Evolutionary conservation across 2,329 filamentous ascomycete genomes (phyloP), one percentile per base, ranked within the genome.

Genomic region (Leptographium lundbergii): DNA sequence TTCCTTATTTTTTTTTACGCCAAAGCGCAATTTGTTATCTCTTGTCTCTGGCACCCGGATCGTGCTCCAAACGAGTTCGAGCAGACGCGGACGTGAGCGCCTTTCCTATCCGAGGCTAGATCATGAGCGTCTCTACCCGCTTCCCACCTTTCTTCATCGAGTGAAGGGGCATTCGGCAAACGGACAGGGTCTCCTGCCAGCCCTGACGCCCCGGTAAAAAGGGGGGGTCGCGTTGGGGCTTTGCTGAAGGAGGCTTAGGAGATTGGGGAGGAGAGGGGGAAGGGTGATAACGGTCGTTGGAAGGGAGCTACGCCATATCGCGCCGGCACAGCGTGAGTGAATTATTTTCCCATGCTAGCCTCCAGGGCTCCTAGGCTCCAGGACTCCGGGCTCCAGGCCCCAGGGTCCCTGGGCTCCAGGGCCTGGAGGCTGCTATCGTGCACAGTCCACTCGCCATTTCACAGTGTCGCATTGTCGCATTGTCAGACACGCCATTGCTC

Each of bases 101-200:
- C 59, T 61, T 62, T 25, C 61, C 62, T 59, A 58, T 63, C 61
- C 61, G 52, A 60, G 61, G 59, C 57, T 63, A 63, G 61, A 60
- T 24, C 19, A 52, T 39, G 29, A 57, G 53, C 61, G 59, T 62
- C 57, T 60, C 62, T 63, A 59, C 60, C 62, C 62, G 61, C 59
- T 59, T 61, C 50, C 48, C 57, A 59, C 63, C 61, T 61, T 63
- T 61, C 63, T 64, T 55, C 60, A 61, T 64, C 57, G 61, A 63
- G 63, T 57, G 61, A 64, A 64, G 56, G 61, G 22, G 55, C 52
- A 27, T 58, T 60, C 57, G 57, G 59, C 59, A 59, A 42, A 56
- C n/a, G 54, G 55, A 29, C 53, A 57, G 55, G 29, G 47, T 25
- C 57, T 51, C 24, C 34, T 54, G 57, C 19, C 50, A 54, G 25